Percentiles rank a stretch among this genome's conserved stretches.
phyloP scores from a whole-genome alignment of 495 filamentous ascomycete species.

The Hypoxylon lienhwacheense region DNA sequence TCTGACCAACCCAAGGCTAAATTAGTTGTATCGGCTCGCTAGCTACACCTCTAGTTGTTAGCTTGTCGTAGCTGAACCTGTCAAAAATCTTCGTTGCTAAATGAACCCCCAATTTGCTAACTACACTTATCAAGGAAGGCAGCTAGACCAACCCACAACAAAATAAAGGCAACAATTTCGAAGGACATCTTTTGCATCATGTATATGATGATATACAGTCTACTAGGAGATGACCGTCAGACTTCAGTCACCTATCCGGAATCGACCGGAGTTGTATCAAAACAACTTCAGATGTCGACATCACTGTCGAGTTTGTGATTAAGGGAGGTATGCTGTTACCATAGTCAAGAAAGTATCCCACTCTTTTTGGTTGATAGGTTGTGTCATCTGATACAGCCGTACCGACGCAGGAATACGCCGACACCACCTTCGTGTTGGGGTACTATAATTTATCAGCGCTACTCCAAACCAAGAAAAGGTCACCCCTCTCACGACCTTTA shows the following conservation, averaged over 20 bases:
- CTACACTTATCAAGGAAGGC: neutral
- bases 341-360: slow-evolving; percentile 21
- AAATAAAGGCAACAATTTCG: neutral
- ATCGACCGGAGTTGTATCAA: slow-evolving; percentile 14
- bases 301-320: slow-evolving; percentile 16
- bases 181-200: neutral
- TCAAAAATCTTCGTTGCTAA: slow-evolving; percentile 5
- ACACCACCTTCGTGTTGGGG: slow-evolving; percentile 20
- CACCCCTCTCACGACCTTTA: slow-evolving; percentile 14
- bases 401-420: slow-evolving; percentile 7
- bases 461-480: slow-evolving; percentile 29
- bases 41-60: slow-evolving; percentile 8
- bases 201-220: neutral
- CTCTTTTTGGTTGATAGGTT: slow-evolving; percentile 11
- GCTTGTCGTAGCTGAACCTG: too few species aligned
- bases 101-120: neutral
- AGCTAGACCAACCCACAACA: slow-evolving; percentile 1
- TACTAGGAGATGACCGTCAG: slow-evolving; percentile 19
- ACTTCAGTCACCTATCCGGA: slow-evolving; percentile 11
- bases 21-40: slow-evolving; percentile 1
- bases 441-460: slow-evolving; percentile 25
- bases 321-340: slow-evolving; percentile 21
- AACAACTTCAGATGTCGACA: slow-evolving; percentile 10
- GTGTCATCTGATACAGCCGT: slow-evolving; percentile 32
- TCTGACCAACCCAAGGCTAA: slow-evolving; percentile 19